A percentile compares a stretch with the other conserved stretches of the same genome.
Evolutionary conservation across 352 stramenopile species (phyloP).

Genomic region (Thraustochytrium sp.): DNA sequence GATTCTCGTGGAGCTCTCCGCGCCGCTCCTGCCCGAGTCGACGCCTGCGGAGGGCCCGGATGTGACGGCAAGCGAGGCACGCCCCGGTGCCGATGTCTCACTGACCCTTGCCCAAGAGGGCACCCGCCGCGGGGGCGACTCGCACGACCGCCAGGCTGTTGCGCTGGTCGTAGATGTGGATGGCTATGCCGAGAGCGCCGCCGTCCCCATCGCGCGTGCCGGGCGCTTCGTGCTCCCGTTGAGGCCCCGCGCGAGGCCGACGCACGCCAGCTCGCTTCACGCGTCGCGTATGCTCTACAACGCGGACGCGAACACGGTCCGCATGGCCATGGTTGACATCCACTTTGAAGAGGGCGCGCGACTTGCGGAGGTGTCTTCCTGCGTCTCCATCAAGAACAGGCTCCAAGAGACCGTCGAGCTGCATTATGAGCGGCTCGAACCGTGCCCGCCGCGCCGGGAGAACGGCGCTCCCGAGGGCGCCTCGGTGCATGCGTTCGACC

Average conservation of each 20-base stretch:
- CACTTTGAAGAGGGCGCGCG: slow-evolving; percentile 39
- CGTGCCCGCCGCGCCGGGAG: not conserved
- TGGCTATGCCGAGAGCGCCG: not conserved
- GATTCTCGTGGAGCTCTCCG: not conserved
- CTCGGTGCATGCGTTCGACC: not conserved
- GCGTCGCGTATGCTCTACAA: too few species aligned
- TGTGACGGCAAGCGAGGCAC: not conserved
- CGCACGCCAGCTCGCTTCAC: not conserved
- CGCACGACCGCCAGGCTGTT: not conserved
- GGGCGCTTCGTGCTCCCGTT: not conserved
- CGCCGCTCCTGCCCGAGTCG: too few species aligned
- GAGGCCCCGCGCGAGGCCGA: not conserved
- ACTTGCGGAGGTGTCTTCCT: not conserved
- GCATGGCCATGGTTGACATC: not conserved
- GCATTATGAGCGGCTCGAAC: not conserved
- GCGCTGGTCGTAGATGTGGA: not conserved
- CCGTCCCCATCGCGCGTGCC: not conserved
- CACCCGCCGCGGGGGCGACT: too few species aligned
- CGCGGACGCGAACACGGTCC: too few species aligned
- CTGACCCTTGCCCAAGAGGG: not conserved
- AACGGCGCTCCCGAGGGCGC: not conserved
- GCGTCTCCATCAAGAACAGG: slow-evolving; percentile 5
- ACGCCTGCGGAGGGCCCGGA: not conserved
- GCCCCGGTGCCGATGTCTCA: not conserved
- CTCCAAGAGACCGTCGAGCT: not conserved